Base-by-base conservation (phyloP, 2,329 filamentous ascomycete species). In the Cordyceps tenuipes region DNA sequence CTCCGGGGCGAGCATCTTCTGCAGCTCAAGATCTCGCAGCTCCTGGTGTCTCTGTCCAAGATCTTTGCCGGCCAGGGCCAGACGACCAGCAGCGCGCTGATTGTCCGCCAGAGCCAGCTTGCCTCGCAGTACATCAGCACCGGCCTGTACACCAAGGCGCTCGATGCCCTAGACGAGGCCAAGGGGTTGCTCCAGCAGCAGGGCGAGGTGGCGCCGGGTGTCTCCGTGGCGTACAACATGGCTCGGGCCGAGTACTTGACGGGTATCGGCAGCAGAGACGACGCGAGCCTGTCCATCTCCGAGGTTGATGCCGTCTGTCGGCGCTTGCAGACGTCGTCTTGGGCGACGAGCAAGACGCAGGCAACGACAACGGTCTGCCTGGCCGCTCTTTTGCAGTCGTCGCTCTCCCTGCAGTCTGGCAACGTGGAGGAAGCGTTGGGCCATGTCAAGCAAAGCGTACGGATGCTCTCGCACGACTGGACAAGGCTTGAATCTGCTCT, bases 221-320 rank as follows among this genome's bases (percentile, higher is more conserved):
- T 79, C 19, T 71, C 76, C 6, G 64, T 77, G 21, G 77, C 77
- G 10, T 72, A 73, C 17, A 82, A 91, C 64, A 74, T 96, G 7
- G 83, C 85, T 0, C 85, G 86, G 62, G 86, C 89, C 0, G 90
- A 96, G 69, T 91, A 91, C 69, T 78, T 87, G 31, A 76, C 92
- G 19, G 82, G 82, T 1, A 81, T 86, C 13, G 88, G 87, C 10
- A 84, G 85, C 54, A 74, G 82, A 17, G 79, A 85, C 10, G 85
- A 88, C 72, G 87, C 83, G 69, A 77, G 68, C 67, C 72, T 73
- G 21, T 60, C 46, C 43, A 41, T 57, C 3, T 61, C 49, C 3
- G 19, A 53, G 31, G n/a, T 77, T 41, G 76, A 77, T 49, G 65
- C 73, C 12, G 69, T 74, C 31, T 72, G 69, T 60, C 65, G 63